These are phyloP conservation scores for Dictyostelium discoideum DNA, from an alignment of 78 protist genomes.

Conservation along the genomic window DNA sequence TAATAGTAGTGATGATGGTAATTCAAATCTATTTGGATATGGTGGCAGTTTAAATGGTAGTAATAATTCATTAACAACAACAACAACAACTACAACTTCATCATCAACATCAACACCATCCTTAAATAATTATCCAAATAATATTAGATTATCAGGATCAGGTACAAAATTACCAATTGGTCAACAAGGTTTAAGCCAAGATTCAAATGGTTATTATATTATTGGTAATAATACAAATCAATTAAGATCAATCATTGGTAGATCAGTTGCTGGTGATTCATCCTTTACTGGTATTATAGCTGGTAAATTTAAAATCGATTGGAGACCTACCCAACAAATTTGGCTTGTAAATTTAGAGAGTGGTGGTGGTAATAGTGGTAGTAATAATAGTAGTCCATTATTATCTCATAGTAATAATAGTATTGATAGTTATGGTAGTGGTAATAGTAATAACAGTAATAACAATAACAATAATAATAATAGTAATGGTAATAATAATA, in stretches of 20 bases:
- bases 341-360: constrained; percentile 24
- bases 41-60: background rate
- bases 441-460: background rate
- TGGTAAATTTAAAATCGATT: constrained; percentile 66
- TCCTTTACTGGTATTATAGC: constrained; percentile 41
- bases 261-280: constrained; percentile 36
- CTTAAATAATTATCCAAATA: background rate
- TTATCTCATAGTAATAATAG: background rate
- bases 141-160: background rate
- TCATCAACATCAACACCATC: background rate
- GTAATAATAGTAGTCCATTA: background rate
- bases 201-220: constrained; percentile 29
- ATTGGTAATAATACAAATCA: background rate
- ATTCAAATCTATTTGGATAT: background rate
- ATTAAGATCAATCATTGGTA: constrained; percentile 15
- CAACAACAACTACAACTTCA: background rate
- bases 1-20: background rate
- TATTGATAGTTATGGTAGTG: background rate
- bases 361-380: background rate
- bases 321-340: constrained; percentile 22
- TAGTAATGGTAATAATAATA: background rate
- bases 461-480: background rate
- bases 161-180: background rate
- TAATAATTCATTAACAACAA: background rate
- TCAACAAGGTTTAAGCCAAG: background rate